phyloP scores from a whole-genome alignment of 1,284 basidiomycete genomes.

The Pseudozyma tsukubaensis region DNA sequence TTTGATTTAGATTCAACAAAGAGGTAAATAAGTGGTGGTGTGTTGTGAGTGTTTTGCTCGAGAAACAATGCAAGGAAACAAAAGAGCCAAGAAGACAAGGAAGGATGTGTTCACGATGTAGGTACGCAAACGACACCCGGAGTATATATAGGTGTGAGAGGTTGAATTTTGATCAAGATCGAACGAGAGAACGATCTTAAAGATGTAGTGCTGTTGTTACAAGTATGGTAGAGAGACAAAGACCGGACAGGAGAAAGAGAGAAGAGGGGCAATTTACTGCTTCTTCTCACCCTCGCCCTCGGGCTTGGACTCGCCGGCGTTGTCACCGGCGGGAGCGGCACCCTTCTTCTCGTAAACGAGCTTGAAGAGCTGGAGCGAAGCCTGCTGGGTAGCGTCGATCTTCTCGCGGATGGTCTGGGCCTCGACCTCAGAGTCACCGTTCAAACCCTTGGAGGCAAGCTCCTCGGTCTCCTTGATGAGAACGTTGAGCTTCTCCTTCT shows the following conservation, averaged over 20 bases:
- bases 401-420: slow-evolving; percentile 91
- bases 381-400: slow-evolving; percentile 95
- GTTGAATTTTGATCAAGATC: no score
- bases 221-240: not conserved
- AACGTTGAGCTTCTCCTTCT: slow-evolving; percentile 83
- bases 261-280: no score
- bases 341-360: slow-evolving; percentile 96
- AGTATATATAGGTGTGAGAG: no score
- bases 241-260: not conserved
- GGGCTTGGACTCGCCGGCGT: slow-evolving; percentile 37
- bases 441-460: slow-evolving; percentile 89
- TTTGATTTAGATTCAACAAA: no score
- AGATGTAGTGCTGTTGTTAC: not conserved
- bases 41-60: no score
- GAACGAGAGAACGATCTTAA: no score
- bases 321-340: slow-evolving; percentile 71
- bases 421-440: slow-evolving; percentile 82
- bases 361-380: slow-evolving; percentile 96
- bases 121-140: no score
- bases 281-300: slow-evolving; percentile 65
- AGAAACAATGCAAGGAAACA: no score
- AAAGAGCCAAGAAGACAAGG: no score
- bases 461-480: slow-evolving; percentile 87
- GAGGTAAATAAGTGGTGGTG: no score
- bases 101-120: no score